Percentiles rank a stretch among this genome's conserved stretches.
phyloP scores from a whole-genome alignment of 441 rosid species.

The Adansonia gregorii region DNA sequence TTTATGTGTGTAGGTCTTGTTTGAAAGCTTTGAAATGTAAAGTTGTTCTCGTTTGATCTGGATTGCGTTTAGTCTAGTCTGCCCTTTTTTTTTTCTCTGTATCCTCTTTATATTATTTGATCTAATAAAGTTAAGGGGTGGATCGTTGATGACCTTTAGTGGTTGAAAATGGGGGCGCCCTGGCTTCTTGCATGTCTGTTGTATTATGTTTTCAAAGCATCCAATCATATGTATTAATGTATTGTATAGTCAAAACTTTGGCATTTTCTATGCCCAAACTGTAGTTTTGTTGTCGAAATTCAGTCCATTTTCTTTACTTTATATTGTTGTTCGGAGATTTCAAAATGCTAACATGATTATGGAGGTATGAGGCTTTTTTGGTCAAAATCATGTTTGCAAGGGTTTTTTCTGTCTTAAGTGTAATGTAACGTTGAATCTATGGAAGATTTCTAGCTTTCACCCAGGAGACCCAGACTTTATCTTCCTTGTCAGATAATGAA shows the following conservation, averaged over 20 bases:
- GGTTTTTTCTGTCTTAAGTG: not conserved
- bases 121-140: constrained; percentile 1
- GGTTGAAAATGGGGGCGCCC: not conserved
- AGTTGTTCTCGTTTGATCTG: constrained; percentile 19
- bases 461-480: too few species aligned
- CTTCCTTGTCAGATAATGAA: too few species aligned
- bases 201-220: not conserved
- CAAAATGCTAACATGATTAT: not conserved
- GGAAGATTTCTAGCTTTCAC: too few species aligned
- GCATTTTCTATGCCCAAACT: not conserved
- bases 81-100: not conserved
- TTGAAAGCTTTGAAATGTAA: constrained; percentile 30
- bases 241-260: not conserved
- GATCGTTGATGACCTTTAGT: not conserved
- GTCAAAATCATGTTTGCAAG: too few species aligned
- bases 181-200: not conserved
- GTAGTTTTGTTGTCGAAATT: not conserved
- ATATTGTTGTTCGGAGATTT: not conserved
- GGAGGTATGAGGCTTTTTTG: not conserved
- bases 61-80: not conserved
- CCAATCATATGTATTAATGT: not conserved
- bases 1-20: constrained; percentile 24
- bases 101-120: not conserved
- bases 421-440: not conserved
- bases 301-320: not conserved